Evolutionary conservation across 345 rosid genomes (phyloP).

Genomic region (Corymbia maculata): DNA sequence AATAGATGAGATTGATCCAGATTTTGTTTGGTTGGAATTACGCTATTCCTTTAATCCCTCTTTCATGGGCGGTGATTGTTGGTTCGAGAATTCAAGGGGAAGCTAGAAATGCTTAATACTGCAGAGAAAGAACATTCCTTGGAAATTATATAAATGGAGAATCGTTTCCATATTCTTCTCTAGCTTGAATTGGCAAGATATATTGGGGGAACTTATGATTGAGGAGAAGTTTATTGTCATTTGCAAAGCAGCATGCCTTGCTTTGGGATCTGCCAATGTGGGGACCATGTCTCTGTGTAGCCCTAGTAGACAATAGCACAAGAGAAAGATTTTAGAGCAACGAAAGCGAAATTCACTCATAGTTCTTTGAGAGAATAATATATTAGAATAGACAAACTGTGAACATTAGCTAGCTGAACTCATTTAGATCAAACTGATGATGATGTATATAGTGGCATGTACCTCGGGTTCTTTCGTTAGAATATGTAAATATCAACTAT

Average conservation of each 20-base stretch:
- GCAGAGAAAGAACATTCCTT: background rate
- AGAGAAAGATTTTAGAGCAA: background rate
- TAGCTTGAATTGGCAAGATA: background rate
- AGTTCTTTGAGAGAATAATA: background rate
- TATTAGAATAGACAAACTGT: background rate
- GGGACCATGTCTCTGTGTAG: background rate
- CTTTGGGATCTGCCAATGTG: background rate
- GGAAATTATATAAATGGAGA: background rate
- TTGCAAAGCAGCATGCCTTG: background rate
- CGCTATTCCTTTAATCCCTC: background rate
- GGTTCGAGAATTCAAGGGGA: background rate
- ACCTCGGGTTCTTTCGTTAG: background rate
- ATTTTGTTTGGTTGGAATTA: background rate
- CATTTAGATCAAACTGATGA: background rate
- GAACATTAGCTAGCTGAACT: background rate
- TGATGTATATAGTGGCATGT: background rate
- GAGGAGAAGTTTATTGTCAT: background rate
- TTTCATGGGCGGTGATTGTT: background rate
- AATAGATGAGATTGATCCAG: background rate
- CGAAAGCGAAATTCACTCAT: background rate
- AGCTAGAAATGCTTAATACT: background rate
- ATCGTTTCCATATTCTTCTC: background rate
- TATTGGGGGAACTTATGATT: background rate
- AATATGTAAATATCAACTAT: background rate
- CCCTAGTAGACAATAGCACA: background rate